Evolutionary conservation across 2,329 filamentous ascomycete species (phyloP), one percentile per base, ranked within the genome.

Genomic region (Sarocladium oryzae): DNA sequence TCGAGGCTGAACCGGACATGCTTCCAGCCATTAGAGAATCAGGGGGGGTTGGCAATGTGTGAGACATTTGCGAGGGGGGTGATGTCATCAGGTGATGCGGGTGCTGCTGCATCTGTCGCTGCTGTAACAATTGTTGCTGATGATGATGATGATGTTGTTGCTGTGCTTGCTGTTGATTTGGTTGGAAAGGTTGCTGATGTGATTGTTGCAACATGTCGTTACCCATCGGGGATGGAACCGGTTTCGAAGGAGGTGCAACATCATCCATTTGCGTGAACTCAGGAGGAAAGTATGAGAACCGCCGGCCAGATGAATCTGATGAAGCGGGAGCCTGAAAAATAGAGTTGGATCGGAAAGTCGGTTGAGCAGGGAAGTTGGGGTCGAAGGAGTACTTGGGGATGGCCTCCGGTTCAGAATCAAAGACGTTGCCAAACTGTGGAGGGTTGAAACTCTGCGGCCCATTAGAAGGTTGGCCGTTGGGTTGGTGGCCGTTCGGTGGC

Each of bases 231-330:
- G 43, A 16, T 5, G 24, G 13, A 15, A 48, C 33, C 24, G 26
- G 26, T 26, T 16, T 48, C n/a, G 26, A 11, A 9, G 62, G 56
- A 21, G 57, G 54, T 4, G 58, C 55, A 26, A 45, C 53, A 3
- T 70, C 67, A 13, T 61, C 61, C 11, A 61, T 56, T 16, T 69
- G 64, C 26, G 60, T 61, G 10, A 69, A 67, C 18, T 84, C 81
- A 1, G 82, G 82, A 9, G 82, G 80, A 56, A 84, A 84, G 57
- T 84, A 82, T 15, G 81, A 84, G 55, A 82, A 81, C 7, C 81
- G 71, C 20, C 81, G 74, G 7, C 81, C 80, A 36, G 69, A 72
- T 8, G 69, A 68, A 54, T 81, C 78, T 4, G 71, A 75, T 16
- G 73, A 74, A 1, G 76, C 73, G 5, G 81, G 81, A 52, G 78